Evolutionary conservation across 345 rosid species (phyloP).

Genomic region (Eucalyptus caleyi): DNA sequence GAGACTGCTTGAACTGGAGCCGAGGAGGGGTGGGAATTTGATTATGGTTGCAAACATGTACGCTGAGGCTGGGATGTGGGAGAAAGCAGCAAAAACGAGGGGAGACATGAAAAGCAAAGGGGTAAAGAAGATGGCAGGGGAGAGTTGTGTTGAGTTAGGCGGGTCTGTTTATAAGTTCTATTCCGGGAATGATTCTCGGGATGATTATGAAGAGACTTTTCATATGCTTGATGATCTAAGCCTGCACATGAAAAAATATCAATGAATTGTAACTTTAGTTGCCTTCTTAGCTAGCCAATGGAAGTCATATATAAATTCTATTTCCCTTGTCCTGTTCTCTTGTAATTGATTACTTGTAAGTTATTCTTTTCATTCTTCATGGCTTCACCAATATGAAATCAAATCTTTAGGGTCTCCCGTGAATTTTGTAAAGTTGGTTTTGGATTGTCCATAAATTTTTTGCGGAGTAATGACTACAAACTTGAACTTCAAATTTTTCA

Average conservation of each 20-base stretch:
- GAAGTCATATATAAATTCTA: not conserved
- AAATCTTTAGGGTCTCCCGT: not conserved
- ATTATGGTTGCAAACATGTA: constrained; percentile 69
- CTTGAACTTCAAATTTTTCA: not conserved
- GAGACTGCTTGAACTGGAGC: constrained; percentile 61
- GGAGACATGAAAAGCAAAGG: constrained; percentile 42
- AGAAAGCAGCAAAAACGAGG: constrained; percentile 48
- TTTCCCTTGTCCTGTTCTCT: not conserved
- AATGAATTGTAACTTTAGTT: not conserved
- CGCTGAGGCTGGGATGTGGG: constrained; percentile 81
- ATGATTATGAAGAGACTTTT: constrained; percentile 12
- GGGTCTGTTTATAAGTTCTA: constrained; percentile 49
- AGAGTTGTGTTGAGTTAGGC: constrained; percentile 49
- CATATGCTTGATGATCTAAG: constrained; percentile 28
- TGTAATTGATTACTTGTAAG: not conserved
- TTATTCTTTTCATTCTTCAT: not conserved
- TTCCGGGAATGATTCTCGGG: constrained; percentile 42
- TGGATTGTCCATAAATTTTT: not conserved
- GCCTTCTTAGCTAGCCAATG: not conserved
- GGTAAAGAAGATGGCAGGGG: constrained; percentile 57
- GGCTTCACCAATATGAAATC: not conserved
- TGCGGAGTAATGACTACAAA: not conserved
- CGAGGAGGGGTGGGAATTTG: constrained; percentile 62
- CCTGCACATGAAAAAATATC: constrained; percentile 28
- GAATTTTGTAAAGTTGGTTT: not conserved